Percentiles rank a stretch among this genome's conserved stretches.
phyloP scores from a whole-genome alignment of 257 asterid species.

The Fraxinus cuspidata region DNA sequence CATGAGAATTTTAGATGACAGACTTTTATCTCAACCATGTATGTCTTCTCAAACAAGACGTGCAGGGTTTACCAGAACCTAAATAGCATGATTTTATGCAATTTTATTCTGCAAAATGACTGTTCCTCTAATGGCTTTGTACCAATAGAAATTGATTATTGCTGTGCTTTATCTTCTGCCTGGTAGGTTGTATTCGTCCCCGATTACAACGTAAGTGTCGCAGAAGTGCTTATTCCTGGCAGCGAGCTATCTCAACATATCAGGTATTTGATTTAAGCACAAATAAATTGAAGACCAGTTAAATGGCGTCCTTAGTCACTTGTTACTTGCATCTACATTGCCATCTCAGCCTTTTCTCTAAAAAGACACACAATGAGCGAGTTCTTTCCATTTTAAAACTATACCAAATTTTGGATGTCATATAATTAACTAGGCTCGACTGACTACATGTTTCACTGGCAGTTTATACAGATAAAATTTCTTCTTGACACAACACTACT shows the following conservation, averaged over 20 bases:
- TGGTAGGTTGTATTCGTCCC: slow-evolving; percentile 60
- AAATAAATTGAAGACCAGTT: not conserved
- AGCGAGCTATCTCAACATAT: slow-evolving; percentile 69
- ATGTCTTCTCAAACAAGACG: not conserved
- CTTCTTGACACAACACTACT: not conserved
- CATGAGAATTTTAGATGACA: not conserved
- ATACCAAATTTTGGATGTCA: not conserved
- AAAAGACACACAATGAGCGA: not conserved
- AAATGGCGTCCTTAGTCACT: not conserved
- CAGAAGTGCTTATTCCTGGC: slow-evolving; percentile 69
- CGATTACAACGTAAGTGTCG: slow-evolving; percentile 67
- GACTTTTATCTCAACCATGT: not conserved
- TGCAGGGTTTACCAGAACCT: not conserved
- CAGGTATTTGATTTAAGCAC: slow-evolving; percentile 41
- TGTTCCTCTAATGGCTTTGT: too few relatives aligned
- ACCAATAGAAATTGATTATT: not conserved
- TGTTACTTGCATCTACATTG: not conserved
- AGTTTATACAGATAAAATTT: not conserved
- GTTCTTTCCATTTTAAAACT: not conserved
- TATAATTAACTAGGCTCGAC: not conserved
- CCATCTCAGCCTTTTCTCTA: not conserved
- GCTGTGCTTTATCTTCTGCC: not conserved
- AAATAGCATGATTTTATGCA: too few relatives aligned
- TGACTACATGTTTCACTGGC: not conserved
- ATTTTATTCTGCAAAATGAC: not conserved